Evolutionary conservation across 2,329 filamentous ascomycete species (phyloP), one percentile per base, ranked within the genome.

Genomic region (Exophiala calicioides): DNA sequence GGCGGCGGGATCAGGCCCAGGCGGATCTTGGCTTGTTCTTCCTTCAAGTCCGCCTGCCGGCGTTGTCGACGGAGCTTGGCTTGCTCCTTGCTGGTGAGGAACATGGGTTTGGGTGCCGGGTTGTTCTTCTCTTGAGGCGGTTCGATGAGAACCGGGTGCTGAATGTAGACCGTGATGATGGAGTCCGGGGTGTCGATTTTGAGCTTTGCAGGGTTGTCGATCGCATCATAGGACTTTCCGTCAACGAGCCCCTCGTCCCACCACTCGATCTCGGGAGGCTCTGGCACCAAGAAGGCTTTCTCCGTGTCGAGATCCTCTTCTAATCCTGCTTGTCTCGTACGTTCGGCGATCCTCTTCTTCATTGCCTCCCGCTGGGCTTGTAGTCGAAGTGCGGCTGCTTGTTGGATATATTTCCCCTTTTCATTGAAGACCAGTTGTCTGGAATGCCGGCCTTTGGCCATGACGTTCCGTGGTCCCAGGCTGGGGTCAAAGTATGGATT

Each of bases 341-440:
- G 84, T 58, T 86, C 86, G 1, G 91, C 91, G 58, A 98, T 94
- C 45, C 86, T 81, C 73, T 86, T 90, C 70, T 97, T 97, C 83
- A 98, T 91, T 53, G 85, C 85, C 73, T 98, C 94, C 20, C 98
- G 75, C 39, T 86, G 85, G 31, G 86, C 89, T 69, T 96, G 90
- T 50, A 89, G 81, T 53, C 93, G 84, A 41, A 96, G 73, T 46
- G 90, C 90, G 65, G 88, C 91, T 5, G 88, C 93, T 69, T 97
- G 91, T 55, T 90, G 85, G 50, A 97, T 95, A 63, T 95, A 97
- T 77, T 97, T 97, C 42, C 93, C 93, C 67, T 95, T 94, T 59
- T 90, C 84, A 60, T 96, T 95, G 74, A 98, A 97, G 9, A 89
- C 73, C 13, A 98, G 76, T 55, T 88, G 83, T 50, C 88, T 83